These are phyloP conservation scores for Asclepias syriaca DNA, from an alignment of 257 asterid species.

Conservation along the genomic window DNA sequence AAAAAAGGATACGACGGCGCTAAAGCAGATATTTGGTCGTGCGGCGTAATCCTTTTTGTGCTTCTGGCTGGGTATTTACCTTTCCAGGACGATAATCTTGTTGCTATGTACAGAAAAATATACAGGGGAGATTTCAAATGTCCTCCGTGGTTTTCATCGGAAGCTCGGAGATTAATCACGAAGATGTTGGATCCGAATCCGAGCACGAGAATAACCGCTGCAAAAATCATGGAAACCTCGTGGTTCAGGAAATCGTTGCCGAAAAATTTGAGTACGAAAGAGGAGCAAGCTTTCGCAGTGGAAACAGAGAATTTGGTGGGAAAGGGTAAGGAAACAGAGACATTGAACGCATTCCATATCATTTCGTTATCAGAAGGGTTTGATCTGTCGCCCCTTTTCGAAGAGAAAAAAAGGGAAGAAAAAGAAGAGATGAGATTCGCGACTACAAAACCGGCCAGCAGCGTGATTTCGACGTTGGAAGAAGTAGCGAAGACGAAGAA, in stretches of 20 bases:
- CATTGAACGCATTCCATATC: slow-evolving; percentile 49
- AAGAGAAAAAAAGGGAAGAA: slow-evolving; percentile 38
- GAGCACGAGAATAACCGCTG: slow-evolving; percentile 27
- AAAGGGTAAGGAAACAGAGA: slow-evolving; percentile 28
- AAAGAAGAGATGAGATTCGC: slow-evolving; percentile 43
- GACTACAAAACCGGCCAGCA: slow-evolving; percentile 37
- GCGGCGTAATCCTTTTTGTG: slow-evolving; percentile 46
- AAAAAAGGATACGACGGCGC: slow-evolving; percentile 55
- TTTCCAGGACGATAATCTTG: slow-evolving; percentile 41
- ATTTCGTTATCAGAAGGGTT: slow-evolving; percentile 52
- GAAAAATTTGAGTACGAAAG: slow-evolving; percentile 11
- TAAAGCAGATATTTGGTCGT: slow-evolving; percentile 56
- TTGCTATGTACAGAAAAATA: slow-evolving; percentile 42
- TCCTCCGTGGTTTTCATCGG: slow-evolving; percentile 54
- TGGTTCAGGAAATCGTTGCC: slow-evolving; percentile 50
- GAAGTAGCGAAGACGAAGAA: slow-evolving; percentile 41
- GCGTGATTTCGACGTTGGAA: slow-evolving; percentile 41
- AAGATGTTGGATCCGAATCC: slow-evolving; percentile 57
- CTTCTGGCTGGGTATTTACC: slow-evolving; percentile 50
- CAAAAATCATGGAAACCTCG: slow-evolving; percentile 38
- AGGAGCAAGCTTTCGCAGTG: slow-evolving; percentile 23
- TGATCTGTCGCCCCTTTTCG: slow-evolving; percentile 46
- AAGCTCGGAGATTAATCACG: slow-evolving; percentile 37
- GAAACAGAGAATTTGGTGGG: slow-evolving; percentile 15
- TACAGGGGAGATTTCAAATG: slow-evolving; percentile 53